Conservation (phyloP, 169 alveolate genomes). For the Eimeria zaria region DNA sequence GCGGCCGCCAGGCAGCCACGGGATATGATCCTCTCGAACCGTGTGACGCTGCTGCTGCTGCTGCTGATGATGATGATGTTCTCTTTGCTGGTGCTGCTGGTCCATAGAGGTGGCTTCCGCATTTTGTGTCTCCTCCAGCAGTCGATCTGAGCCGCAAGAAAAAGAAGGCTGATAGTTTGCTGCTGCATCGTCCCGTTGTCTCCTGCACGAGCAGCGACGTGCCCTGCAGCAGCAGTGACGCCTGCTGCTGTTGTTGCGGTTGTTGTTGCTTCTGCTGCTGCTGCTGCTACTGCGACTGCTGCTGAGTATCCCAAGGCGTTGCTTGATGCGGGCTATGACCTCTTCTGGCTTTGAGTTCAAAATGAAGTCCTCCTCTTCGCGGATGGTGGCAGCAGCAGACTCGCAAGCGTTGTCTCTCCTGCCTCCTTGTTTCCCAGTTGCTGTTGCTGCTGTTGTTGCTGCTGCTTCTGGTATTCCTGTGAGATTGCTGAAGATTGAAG, state of each 20-base stretch:
- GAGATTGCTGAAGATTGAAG: neutral
- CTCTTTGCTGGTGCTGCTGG: neutral
- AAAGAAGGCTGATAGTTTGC: neutral
- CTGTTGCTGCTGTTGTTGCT: neutral
- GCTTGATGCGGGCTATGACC: slow-evolving; percentile 51
- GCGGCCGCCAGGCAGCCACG: neutral
- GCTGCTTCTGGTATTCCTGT: neutral
- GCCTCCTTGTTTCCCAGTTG: neutral
- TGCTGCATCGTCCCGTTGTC: neutral
- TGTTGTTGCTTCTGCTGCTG: neutral
- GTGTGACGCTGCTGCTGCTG: neutral
- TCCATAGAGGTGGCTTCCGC: neutral
- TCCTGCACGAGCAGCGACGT: neutral
- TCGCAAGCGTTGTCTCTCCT: neutral
- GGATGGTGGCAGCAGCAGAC: neutral
- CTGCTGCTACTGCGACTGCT: slow-evolving; percentile 33
- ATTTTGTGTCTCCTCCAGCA: neutral
- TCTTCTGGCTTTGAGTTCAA: slow-evolving; percentile 24
- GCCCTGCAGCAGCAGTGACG: slow-evolving; percentile 16
- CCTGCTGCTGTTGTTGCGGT: slow-evolving; percentile 7
- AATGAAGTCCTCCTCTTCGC: neutral
- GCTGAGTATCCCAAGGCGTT: neutral
- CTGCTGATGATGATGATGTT: neutral
- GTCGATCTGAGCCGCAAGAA: neutral
- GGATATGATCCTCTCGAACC: neutral